These are phyloP conservation scores for Ceratocystis colombiana DNA, from an alignment of 2,329 filamentous ascomycete genomes.

Conservation along the genomic window DNA sequence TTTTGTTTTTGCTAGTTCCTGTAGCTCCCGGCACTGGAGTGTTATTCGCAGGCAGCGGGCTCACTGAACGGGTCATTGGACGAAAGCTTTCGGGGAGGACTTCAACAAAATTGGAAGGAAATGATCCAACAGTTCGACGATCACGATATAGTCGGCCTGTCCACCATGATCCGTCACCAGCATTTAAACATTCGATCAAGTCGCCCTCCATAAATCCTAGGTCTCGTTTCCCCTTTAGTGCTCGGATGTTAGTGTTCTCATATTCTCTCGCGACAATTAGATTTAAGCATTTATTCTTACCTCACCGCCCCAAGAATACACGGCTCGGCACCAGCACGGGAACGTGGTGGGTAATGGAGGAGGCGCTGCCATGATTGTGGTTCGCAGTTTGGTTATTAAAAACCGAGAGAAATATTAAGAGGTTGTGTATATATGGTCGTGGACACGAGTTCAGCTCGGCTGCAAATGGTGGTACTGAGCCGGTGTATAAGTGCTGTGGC, in stretches of 20 bases:
- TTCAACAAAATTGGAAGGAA: constrained; percentile 95
- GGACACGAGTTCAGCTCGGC: not conserved
- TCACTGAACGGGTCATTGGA: constrained; percentile 55
- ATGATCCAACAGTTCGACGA: constrained; percentile 79
- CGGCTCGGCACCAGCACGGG: constrained; percentile 81
- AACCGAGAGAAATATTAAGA: not conserved
- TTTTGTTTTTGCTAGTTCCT: constrained; percentile 46
- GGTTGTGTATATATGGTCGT: constrained; percentile 12
- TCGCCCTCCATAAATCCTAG: constrained; percentile 96
- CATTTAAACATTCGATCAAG: constrained; percentile 94
- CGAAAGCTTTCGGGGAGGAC: constrained; percentile 77
- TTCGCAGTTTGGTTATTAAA: not conserved
- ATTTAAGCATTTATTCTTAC: constrained; percentile 33
- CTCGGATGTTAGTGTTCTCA: constrained; percentile 14
- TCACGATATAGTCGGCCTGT: constrained; percentile 85
- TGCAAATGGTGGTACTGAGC: constrained; percentile 9
- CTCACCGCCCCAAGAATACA: constrained; percentile 92
- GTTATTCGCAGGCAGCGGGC: constrained; percentile 49
- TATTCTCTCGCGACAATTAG: not conserved
- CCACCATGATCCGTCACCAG: constrained; percentile 97
- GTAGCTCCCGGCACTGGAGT: constrained; percentile 36
- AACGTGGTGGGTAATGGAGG: constrained; percentile 63
- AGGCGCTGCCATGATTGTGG: constrained; percentile 43
- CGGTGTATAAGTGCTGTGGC: not conserved
- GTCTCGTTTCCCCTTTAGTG: constrained; percentile 69